phyloP scores from a whole-genome alignment of 176 grass and related monocot species.

The Tillandsia leiboldiana region DNA sequence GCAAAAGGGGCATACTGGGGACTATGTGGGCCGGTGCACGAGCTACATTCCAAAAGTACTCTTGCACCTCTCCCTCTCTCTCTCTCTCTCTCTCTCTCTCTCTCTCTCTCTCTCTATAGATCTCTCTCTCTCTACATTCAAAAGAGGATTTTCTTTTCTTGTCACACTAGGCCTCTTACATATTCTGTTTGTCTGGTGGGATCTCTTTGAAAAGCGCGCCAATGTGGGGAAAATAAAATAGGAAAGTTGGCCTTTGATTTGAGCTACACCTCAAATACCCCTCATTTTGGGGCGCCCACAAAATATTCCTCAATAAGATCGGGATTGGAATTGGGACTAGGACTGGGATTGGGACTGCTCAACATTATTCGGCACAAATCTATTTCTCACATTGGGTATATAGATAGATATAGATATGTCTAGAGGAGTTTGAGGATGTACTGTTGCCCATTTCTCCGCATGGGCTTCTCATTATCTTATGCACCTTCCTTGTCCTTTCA shows the following conservation, averaged over 20 bases:
- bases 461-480: not conserved
- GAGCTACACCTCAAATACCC: not conserved
- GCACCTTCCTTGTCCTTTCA: not conserved
- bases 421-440: not conserved
- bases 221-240: not conserved
- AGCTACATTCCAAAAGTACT: not conserved
- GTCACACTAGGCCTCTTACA: no score
- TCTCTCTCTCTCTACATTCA: not conserved
- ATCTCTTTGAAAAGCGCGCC: not conserved
- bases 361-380: no score
- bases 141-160: not conserved
- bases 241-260: not conserved
- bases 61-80: not conserved
- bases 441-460: not conserved
- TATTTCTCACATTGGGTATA: no score
- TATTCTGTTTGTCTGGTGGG: not conserved
- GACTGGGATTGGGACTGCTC: no score
- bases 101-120: not conserved
- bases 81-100: not conserved
- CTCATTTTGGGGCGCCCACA: not conserved
- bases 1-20: not conserved
- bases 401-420: no score
- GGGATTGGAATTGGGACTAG: not conserved
- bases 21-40: slow-evolving; percentile 18
- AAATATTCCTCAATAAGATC: slow-evolving; percentile 2